Conservation (phyloP, 2,329 filamentous ascomycete genomes). For the Aspergillus aculeatus region DNA sequence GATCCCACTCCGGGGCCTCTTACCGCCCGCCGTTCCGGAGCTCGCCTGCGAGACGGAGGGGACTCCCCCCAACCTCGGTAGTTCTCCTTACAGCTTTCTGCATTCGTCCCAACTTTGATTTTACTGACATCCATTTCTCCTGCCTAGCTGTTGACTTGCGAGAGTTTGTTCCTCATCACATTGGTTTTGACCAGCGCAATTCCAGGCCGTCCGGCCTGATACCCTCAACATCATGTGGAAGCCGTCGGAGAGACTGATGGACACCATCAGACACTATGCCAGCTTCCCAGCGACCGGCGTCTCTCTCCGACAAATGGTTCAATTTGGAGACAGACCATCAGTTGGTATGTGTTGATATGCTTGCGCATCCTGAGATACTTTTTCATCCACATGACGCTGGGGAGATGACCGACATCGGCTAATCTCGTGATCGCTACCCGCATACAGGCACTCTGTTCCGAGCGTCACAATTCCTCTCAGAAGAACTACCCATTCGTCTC, state of each 20-base stretch:
- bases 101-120: background rate
- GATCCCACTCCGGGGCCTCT: conserved; percentile 2
- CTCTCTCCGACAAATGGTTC: conserved; percentile 97
- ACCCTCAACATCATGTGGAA: conserved; percentile 72
- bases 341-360: conserved; percentile 59
- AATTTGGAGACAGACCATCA: conserved; percentile 93
- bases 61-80: conserved; percentile 28
- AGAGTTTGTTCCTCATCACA: background rate
- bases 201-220: conserved; percentile 32
- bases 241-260: conserved; percentile 85
- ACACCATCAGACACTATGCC: conserved; percentile 95
- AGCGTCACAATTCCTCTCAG: conserved; percentile 95
- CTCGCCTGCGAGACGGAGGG: conserved; percentile 14
- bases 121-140: background rate
- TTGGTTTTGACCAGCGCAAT: conserved; percentile 10
- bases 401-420: conserved; percentile 10
- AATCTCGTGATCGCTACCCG: conserved; percentile 11
- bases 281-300: conserved; percentile 95
- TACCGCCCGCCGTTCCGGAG: conserved; percentile 11
- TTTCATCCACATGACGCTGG: conserved; percentile 5
- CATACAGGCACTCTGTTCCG: conserved; percentile 83
- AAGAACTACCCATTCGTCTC: conserved; percentile 94
- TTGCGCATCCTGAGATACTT: background rate
- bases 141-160: background rate
- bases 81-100: conserved; percentile 18